phyloP scores from a whole-genome alignment of 176 grass and related monocot species.

The Microstegium vimineum region DNA sequence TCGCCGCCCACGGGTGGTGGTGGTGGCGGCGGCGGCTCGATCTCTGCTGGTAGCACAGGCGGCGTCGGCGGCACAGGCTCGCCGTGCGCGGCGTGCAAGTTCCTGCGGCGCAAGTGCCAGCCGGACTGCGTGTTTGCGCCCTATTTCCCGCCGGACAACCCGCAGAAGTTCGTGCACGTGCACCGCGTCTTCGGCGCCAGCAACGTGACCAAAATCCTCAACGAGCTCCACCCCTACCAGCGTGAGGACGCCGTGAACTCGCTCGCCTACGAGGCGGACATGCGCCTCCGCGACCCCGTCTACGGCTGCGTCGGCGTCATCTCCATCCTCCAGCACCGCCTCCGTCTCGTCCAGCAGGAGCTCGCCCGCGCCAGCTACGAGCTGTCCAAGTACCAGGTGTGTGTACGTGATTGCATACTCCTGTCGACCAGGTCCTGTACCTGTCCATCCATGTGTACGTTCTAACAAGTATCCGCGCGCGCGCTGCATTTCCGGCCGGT shows the following conservation, averaged over 20 bases:
- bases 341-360: conserved; percentile 72
- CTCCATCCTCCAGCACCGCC: conserved; percentile 91
- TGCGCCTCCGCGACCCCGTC: conserved; percentile 89
- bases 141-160: conserved; percentile 96
- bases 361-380: conserved; percentile 51
- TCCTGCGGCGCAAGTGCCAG: conserved; percentile 96
- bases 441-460: not conserved
- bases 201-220: conserved; percentile 95
- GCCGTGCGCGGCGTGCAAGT: conserved; percentile 96
- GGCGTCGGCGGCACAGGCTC: conserved; percentile 56
- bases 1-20: conserved; percentile 21
- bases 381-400: conserved; percentile 30
- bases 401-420: too few species aligned
- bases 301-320: conserved; percentile 98
- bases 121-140: conserved; percentile 97
- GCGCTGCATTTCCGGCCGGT: not conserved
- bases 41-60: not conserved
- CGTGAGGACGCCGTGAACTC: conserved; percentile 96
- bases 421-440: not conserved
- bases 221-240: conserved; percentile 81
- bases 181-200: conserved; percentile 97
- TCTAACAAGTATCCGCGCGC: not conserved
- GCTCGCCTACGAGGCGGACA: conserved; percentile 94
- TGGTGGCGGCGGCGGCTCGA: not conserved
- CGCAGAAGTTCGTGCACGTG: conserved; percentile 91